Conservation (phyloP, 192 early-diverging fungal genomes). For the Coemansia sp. region DNA sequence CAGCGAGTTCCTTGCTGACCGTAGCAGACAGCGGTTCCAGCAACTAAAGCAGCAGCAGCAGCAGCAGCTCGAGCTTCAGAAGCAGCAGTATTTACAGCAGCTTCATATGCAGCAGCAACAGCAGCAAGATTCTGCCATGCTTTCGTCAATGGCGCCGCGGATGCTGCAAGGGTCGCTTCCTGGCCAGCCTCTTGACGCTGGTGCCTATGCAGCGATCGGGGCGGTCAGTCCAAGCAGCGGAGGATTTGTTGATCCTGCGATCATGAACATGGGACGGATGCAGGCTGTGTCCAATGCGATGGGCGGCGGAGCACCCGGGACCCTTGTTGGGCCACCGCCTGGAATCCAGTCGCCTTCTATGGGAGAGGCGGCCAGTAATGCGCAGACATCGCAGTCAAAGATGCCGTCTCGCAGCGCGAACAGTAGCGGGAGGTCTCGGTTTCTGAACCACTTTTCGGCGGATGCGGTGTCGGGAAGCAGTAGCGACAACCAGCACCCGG, state of each 20-base stretch:
- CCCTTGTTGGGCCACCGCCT: conserved; percentile 36
- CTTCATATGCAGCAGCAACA: not conserved
- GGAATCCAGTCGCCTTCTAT: conserved; percentile 30
- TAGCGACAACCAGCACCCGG: not conserved
- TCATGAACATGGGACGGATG: conserved; percentile 35
- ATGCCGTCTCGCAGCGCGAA: conserved; percentile 53
- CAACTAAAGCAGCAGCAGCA: conserved; percentile 9
- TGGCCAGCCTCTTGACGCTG: not conserved
- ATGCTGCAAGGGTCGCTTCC: not conserved
- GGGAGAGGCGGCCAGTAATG: not conserved
- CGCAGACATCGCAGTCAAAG: conserved; percentile 7
- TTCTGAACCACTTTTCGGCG: conserved; percentile 48
- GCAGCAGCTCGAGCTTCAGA: conserved; percentile 11
- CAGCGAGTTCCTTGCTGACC: not conserved
- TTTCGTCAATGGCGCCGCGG: conserved; percentile 4
- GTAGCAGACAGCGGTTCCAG: not conserved
- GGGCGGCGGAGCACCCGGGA: conserved; percentile 14
- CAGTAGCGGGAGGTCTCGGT: conserved; percentile 50
- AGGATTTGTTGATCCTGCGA: conserved; percentile 45
- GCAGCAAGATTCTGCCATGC: conserved; percentile 3
- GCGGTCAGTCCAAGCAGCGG: not conserved
- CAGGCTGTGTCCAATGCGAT: conserved; percentile 2
- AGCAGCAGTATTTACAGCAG: conserved; percentile 2
- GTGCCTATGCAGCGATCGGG: not conserved
- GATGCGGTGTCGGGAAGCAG: conserved; percentile 9